Base-by-base conservation (phyloP, 179 eudicot species). In the Dionaea muscipula region DNA sequence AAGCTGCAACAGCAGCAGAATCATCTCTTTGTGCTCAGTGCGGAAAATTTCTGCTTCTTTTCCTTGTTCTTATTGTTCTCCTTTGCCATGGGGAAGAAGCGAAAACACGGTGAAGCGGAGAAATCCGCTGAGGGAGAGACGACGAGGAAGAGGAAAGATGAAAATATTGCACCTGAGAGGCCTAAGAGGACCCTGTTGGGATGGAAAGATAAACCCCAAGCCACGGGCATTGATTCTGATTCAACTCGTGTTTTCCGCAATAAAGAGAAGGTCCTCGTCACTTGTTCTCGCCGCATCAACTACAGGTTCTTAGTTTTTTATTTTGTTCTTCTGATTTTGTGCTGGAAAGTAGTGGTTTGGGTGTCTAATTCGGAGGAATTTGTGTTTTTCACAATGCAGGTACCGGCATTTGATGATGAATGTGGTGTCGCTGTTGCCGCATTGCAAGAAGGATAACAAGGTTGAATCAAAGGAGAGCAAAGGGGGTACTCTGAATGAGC, bases 321-420 rank as follows among this genome's bases (percentile, higher is more conserved):
- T 15, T 0, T 2, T 12, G 5, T 2, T 45, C 12, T 7, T 16
- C 2, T 47, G 1, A 11, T 16, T 36, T 18, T 18, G 4, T 59
- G 10, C 9, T 55, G 38, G 23, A 26, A 14, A 12, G 18, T 45
- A 36, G 33, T 19, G 20, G 21, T 31, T 48, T 18, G 39, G 17
- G 22, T 23, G 17, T 22, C 1, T 3, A 17, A 59, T 26, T 58
- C 2, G 8, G 53, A 22, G 2, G 41, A 4, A 1, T 31, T 31
- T 31, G 35, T 31, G 35, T 31, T 31, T 31, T 6, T 31, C n/a
- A 8, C 13, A 33, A 2, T 23, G 37, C 35, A 86, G 95, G 83
- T 83, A 90, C 69, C 81, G 95, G 40, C 94, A 90, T 65, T 71
- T 89, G 94, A 90, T 90, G 97, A 63, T 86, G 77, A 86, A 90